Evolutionary conservation across 179 eudicot genomes (phyloP), one percentile per base, ranked within the genome.

Genomic region (Patellifolia procumbens): DNA sequence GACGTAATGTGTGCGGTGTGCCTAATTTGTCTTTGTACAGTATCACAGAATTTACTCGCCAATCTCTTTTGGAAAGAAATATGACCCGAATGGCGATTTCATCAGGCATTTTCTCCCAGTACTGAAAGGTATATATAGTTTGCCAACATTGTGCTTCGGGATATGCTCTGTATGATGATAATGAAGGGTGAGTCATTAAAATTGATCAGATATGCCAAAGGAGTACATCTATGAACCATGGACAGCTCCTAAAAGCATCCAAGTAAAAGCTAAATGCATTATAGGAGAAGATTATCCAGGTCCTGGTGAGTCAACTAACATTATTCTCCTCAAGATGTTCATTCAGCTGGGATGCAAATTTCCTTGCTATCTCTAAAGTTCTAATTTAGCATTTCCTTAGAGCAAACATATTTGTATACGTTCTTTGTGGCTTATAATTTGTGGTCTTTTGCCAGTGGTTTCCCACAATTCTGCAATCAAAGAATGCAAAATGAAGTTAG

Each of bases 211-310:
- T 80, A 94, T 94, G 97, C 98, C 98, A 9, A 92, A 85, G 90
- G 87, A 92, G 79, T 94, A 87, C 76, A 90, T 94, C 24, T 94
- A 94, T 60, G 98, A 94, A 85, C 97, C 97, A 29, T 94, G 98
- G 98, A 90, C 91, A 22, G 97, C 98, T 83, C 98, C 98, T 34
- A 67, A 78, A 65, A 90, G 86, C 85, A 76, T 94, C 63, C 98
- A 94, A 86, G 70, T 78, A 19, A 90, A 91, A 86, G 98, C 92
- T 56, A 89, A 88, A 29, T 94, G 98, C 86, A 85, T 92, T 46
- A 87, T 94, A 60, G 98, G 98, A 73, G 86, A 85, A 80, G 97
- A 94, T 78, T 94, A 94, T 80, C 98, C 98, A 72, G 85, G 83
- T 79, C 97, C 96, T 67, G 90, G 98, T 93, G 46, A 78, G 80